phyloP scores from a whole-genome alignment of 768 basidiomycete genomes.

The Pisolithus sp. region DNA sequence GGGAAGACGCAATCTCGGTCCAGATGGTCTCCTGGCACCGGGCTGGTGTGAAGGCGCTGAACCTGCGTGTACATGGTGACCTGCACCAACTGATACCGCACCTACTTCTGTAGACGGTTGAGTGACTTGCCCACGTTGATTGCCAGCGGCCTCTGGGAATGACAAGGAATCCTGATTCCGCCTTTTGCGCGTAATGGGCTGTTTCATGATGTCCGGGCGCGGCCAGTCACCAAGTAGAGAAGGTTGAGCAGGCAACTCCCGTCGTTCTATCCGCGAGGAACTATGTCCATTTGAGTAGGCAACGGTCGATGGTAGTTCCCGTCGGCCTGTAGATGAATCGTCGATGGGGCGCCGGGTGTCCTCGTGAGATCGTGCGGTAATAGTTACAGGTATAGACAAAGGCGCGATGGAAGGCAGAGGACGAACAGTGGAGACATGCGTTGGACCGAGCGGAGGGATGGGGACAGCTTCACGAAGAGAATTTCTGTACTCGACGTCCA shows the following conservation, averaged over 20 bases:
- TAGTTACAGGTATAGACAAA: conserved; percentile 8
- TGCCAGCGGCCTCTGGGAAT: neutral
- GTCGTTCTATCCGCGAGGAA: conserved; percentile 9
- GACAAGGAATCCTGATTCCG: neutral
- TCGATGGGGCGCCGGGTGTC: conserved; percentile 8
- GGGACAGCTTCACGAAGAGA: conserved; percentile 22
- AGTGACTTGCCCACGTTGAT: neutral
- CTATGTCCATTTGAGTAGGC: conserved; percentile 29
- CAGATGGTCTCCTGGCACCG: conserved; percentile 28
- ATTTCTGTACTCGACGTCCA: conserved; percentile 7
- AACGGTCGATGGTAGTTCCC: conserved; percentile 17
- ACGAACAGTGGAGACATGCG: neutral
- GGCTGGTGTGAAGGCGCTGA: conserved; percentile 7
- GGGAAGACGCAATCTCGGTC: conserved; percentile 19
- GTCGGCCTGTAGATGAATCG: conserved; percentile 5
- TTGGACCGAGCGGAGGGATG: conserved; percentile 6
- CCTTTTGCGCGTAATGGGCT: conserved; percentile 14
- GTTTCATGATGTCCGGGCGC: conserved; percentile 32
- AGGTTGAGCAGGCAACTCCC: conserved; percentile 13
- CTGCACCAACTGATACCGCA: neutral
- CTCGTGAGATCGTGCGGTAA: conserved; percentile 6
- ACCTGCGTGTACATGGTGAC: neutral
- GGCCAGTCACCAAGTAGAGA: conserved; percentile 54
- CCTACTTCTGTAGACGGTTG: neutral
- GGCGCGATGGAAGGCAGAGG: conserved; percentile 12